Base-by-base conservation (phyloP, 345 rosid species). In the Pistacia atlantica region DNA sequence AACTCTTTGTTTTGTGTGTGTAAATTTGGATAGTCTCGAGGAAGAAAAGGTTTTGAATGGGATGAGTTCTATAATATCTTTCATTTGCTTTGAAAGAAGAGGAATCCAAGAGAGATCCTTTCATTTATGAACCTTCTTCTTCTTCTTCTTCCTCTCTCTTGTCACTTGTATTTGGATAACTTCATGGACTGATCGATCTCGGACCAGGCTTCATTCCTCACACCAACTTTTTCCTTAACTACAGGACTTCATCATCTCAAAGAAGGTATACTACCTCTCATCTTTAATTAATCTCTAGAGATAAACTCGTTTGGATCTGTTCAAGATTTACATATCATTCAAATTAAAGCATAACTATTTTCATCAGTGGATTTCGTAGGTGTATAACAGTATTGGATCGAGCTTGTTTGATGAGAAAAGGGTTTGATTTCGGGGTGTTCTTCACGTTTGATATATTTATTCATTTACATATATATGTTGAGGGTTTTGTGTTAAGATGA, bases 151-250 rank as follows among this genome's bases (percentile, higher is more conserved):
- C 17, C 62, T 67, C 46, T 45, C 16, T n/a, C 56, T 72, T 13
- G 17, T 67, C 69, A 45, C 11, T 48, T 22, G 38, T 38, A 3
- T 45, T 57, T 46, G 28, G 25, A 48, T 46, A 61, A 45, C 42
- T 69, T 52, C 37, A 58, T 60, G 66, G 25, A 42, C 51, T 28
- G 85, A 56, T 45, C 45, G 85, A 90, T 87, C 92, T 89, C 94
- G 92, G 94, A 90, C 91, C 92, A 90, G 94, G 94, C 94, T 90
- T 90, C 94, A 90, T 90, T 90, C 92, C 88, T 90, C 70, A 87
- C 90, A 81, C 89, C 86, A 51, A 61, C 33, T 84, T 79, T 87
- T 87, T 82, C 84, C 81, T 22, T 70, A 35, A 59, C 78, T 48
- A 57, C 56, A 18, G 13, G 35, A 28, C 46, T 42, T 42, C 9